Conservation (phyloP, 1,139 yeast species). For the Saccharomyces pastorianus region DNA sequence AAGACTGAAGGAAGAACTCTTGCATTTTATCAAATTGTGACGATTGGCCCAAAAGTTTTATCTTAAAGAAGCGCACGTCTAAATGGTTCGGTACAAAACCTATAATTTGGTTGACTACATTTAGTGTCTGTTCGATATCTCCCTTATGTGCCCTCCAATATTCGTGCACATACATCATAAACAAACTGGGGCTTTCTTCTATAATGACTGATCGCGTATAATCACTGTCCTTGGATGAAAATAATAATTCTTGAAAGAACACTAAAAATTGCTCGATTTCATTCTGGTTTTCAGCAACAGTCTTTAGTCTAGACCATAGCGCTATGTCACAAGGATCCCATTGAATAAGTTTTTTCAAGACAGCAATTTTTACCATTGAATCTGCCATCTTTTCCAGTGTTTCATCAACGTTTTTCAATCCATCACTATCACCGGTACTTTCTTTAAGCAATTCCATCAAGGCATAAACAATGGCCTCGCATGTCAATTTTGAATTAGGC, state of each 20-base stretch:
- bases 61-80: constrained; percentile 61
- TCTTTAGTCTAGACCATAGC: constrained; percentile 50
- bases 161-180: constrained; percentile 69
- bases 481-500: constrained; percentile 21
- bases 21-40: constrained; percentile 37
- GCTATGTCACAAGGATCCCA: constrained; percentile 42
- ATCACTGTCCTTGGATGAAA: constrained; percentile 20
- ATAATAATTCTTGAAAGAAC: constrained; percentile 43
- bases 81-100: constrained; percentile 39
- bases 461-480: constrained; percentile 20
- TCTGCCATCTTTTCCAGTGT: not conserved
- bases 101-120: constrained; percentile 44
- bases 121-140: constrained; percentile 46
- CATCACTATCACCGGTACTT: not conserved
- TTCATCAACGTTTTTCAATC: not conserved
- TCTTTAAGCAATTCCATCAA: constrained; percentile 21
- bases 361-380: not conserved
- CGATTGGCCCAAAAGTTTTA: constrained; percentile 50
- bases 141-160: constrained; percentile 40
- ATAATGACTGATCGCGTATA: constrained; percentile 27
- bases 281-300: constrained; percentile 37
- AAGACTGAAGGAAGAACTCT: constrained; percentile 39
- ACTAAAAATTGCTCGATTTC: constrained; percentile 35
- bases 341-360: constrained; percentile 25
- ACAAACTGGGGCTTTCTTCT: constrained; percentile 44